Conservation (phyloP, 768 basidiomycete species). For the Hydnum rufescens region DNA sequence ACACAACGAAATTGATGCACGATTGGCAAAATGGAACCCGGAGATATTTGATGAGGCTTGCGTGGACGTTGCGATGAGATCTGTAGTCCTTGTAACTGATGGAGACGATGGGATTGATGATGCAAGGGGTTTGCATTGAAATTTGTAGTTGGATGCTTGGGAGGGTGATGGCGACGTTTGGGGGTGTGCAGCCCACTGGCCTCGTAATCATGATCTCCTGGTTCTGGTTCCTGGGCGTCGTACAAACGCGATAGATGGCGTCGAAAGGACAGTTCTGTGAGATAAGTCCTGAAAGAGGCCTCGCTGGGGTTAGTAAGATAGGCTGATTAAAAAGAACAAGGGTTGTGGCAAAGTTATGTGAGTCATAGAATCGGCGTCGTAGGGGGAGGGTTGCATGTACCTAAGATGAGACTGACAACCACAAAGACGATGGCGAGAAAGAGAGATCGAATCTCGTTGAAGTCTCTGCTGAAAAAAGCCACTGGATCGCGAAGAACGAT, state of each 20-base stretch:
- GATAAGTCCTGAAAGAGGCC: conserved; percentile 79
- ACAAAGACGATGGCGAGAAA: conserved; percentile 49
- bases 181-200: conserved; percentile 1
- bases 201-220: conserved; percentile 18
- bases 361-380: background rate
- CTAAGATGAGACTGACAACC: conserved; percentile 50
- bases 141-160: background rate
- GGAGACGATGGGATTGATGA: conserved; percentile 10
- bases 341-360: conserved; percentile 6
- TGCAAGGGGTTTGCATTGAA: background rate
- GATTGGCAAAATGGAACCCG: conserved; percentile 75
- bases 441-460: conserved; percentile 24
- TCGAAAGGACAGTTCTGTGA: conserved; percentile 95
- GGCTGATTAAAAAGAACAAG: conserved; percentile 29
- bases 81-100: conserved; percentile 8
- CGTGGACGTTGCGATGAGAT: background rate
- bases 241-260: conserved; percentile 79
- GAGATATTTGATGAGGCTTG: conserved; percentile 13
- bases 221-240: conserved; percentile 37
- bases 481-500: background rate
- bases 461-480: background rate
- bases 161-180: background rate
- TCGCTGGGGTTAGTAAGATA: conserved; percentile 91
- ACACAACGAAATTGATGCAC: conserved; percentile 77
- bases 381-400: conserved; percentile 21